These are phyloP conservation scores for Euphrasia arctica DNA, from an alignment of 305 asterid genomes.

Conservation along the genomic window DNA sequence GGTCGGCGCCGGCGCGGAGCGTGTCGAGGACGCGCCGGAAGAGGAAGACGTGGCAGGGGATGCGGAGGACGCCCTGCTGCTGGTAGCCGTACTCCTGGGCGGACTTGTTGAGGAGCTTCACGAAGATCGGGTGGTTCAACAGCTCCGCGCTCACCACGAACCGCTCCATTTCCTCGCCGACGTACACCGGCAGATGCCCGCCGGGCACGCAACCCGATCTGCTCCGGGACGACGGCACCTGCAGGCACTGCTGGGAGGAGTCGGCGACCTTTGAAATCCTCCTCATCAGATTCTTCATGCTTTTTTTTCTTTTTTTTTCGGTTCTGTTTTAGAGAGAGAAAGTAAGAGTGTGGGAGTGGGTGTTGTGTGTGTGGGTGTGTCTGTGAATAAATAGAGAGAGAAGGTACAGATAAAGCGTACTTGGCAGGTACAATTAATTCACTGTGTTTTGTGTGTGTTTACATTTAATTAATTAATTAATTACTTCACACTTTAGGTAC, in stretches of 20 bases:
- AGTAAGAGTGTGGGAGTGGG: constrained; percentile 15
- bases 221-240: constrained; percentile 31
- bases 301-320: neutral
- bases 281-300: constrained; percentile 63
- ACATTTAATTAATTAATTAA: too few species aligned
- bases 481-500: too few species aligned
- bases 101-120: constrained; percentile 51
- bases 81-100: constrained; percentile 79
- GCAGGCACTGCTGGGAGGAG: constrained; percentile 48
- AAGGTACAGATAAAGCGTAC: constrained; percentile 54
- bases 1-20: constrained; percentile 44
- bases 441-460: neutral
- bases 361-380: too few species aligned
- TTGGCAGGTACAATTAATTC: constrained; percentile 54
- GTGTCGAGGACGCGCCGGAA: constrained; percentile 73
- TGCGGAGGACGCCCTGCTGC: constrained; percentile 67
- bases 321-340: neutral
- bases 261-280: constrained; percentile 61
- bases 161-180: constrained; percentile 83
- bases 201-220: constrained; percentile 47
- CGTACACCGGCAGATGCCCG: constrained; percentile 80
- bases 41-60: constrained; percentile 66
- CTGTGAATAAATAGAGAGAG: constrained; percentile 17
- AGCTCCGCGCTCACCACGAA: constrained; percentile 69
- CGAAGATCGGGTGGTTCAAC: constrained; percentile 63